These are phyloP conservation scores for Pseudocercospora ulei DNA, from an alignment of 2,329 filamentous ascomycete genomes.

Conservation along the genomic window DNA sequence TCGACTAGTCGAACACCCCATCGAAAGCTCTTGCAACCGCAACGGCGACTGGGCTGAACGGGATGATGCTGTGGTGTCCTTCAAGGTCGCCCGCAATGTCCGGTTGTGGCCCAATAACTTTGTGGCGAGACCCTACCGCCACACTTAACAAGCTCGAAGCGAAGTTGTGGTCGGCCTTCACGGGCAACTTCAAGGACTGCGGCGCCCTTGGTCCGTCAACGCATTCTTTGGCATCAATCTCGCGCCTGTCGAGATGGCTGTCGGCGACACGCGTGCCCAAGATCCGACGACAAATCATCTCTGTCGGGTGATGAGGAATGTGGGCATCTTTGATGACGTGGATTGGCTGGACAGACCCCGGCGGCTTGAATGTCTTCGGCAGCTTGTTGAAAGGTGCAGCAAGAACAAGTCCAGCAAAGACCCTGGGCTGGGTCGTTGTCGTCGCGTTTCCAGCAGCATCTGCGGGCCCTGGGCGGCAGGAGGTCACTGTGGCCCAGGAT, in stretches of 20 bases:
- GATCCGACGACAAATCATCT: conserved; percentile 53
- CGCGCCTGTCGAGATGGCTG: conserved; percentile 27
- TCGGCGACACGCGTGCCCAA: conserved; percentile 42
- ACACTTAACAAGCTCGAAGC: conserved; percentile 39
- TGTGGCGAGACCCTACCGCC: conserved; percentile 36
- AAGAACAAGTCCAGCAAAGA: conserved; percentile 71
- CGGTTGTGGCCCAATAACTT: neutral
- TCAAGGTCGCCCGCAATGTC: conserved; percentile 2
- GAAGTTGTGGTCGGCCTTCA: conserved; percentile 30
- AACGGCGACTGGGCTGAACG: conserved; percentile 53
- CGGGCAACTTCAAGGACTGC: conserved; percentile 21
- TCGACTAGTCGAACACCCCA: conserved; percentile 19
- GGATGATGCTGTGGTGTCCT: conserved; percentile 63
- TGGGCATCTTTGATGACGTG: conserved; percentile 75
- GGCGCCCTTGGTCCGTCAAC: conserved; percentile 30
- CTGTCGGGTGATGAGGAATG: conserved; percentile 64
- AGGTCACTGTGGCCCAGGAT: conserved; percentile 64
- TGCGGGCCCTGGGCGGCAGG: conserved; percentile 15
- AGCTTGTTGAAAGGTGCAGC: conserved; percentile 71
- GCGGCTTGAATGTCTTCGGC: conserved; percentile 47
- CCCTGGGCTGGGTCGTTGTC: conserved; percentile 33
- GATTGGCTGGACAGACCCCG: conserved; percentile 54
- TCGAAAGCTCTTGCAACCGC: conserved; percentile 59
- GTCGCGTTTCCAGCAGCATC: neutral
- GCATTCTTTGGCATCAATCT: conserved; percentile 24